Percentiles rank a stretch among this genome's conserved stretches.
These are phyloP conservation scores for Nakazawaea anatomiae DNA, from an alignment of 805 yeast genomes.

Conservation along the genomic window DNA sequence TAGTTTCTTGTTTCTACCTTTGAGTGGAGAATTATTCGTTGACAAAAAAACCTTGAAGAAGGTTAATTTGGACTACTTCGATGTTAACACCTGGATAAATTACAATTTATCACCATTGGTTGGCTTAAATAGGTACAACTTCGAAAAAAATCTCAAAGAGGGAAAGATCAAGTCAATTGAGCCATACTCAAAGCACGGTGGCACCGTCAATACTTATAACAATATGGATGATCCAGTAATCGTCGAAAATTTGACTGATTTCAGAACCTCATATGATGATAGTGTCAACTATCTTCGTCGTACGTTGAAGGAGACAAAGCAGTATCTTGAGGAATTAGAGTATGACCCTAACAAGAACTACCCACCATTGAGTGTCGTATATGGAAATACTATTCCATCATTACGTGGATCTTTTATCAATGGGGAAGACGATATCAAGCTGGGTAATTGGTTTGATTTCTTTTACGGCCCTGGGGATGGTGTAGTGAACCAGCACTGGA, in stretches of 20 bases:
- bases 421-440: constrained; percentile 53
- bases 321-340: constrained; percentile 50
- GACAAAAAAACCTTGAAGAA: constrained; percentile 52
- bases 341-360: constrained; percentile 48
- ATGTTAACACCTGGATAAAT: constrained; percentile 75
- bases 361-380: constrained; percentile 82
- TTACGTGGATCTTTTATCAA: constrained; percentile 73
- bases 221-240: constrained; percentile 7
- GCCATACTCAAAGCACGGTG: constrained; percentile 11
- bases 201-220: constrained; percentile 11
- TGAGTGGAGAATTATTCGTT: constrained; percentile 67
- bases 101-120: constrained; percentile 75
- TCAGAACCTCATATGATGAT: constrained; percentile 40
- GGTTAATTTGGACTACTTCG: constrained; percentile 68
- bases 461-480: constrained; percentile 93
- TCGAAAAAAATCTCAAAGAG: constrained; percentile 20
- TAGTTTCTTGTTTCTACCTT: constrained; percentile 72
- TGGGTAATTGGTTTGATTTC: constrained; percentile 71
- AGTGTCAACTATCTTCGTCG: constrained; percentile 59
- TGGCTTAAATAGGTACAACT: constrained; percentile 27
- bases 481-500: constrained; percentile 77
- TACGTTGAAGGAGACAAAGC: constrained; percentile 54
- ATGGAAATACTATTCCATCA: constrained; percentile 79
- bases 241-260: constrained; percentile 14
- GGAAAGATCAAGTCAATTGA: constrained; percentile 10